phyloP scores from a whole-genome alignment of 2,329 filamentous ascomycete genomes.

The Scopulariopsis brevicaulis region DNA sequence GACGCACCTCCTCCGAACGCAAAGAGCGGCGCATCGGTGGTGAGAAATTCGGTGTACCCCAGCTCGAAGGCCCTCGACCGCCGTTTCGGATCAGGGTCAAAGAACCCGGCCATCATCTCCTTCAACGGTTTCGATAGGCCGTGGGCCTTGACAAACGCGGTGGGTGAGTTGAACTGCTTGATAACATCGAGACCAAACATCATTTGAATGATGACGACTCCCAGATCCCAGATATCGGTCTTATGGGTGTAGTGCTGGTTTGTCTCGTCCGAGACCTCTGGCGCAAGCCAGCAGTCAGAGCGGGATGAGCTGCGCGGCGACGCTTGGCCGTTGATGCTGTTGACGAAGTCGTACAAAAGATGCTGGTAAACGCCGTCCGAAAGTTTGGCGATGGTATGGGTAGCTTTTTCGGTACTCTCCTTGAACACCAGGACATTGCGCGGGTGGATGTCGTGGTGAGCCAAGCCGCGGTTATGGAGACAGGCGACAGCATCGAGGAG shows the following conservation, averaged over 20 bases:
- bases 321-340: constrained; percentile 32
- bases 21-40: constrained; percentile 51
- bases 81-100: constrained; percentile 75
- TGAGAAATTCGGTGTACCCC: constrained; percentile 53
- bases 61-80: constrained; percentile 71
- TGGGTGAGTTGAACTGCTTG: constrained; percentile 69
- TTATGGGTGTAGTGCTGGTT: constrained; percentile 60
- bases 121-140: constrained; percentile 64
- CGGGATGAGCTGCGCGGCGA: constrained; percentile 41
- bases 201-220: constrained; percentile 88
- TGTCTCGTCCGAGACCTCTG: constrained; percentile 56
- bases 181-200: constrained; percentile 72
- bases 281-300: constrained; percentile 74
- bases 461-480: constrained; percentile 72
- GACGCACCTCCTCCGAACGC: constrained; percentile 1
- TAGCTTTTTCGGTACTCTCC: constrained; percentile 47
- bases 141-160: constrained; percentile 58
- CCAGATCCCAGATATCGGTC: constrained; percentile 91
- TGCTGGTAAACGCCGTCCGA: constrained; percentile 63
- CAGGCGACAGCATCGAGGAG: constrained; percentile 81
- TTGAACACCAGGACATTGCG: constrained; percentile 70
- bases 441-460: constrained; percentile 74
- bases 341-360: constrained; percentile 49
- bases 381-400: constrained; percentile 57
- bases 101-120: constrained; percentile 74